Percentiles rank a stretch among this genome's conserved stretches.
Evolutionary conservation across 2,329 filamentous ascomycete species (phyloP).

Genomic region (Fusarium tjaetaba): DNA sequence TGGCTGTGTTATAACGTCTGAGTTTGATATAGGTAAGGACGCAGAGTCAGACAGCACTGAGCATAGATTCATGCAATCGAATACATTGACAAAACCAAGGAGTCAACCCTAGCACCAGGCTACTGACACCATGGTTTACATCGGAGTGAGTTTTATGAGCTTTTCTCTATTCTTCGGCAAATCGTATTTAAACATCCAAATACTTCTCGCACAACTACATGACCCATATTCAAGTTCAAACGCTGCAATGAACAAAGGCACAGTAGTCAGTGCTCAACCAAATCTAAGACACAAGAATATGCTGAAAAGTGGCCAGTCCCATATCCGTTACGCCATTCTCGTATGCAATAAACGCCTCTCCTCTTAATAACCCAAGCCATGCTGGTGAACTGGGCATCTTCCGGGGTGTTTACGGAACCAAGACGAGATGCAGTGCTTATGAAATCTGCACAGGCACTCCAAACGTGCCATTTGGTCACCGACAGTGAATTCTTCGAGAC

Average conservation of each 20-base stretch:
- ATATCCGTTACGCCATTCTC: conserved; percentile 29
- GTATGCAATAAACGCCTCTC: conserved; percentile 34
- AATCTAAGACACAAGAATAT: conserved; percentile 31
- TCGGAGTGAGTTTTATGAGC: neutral
- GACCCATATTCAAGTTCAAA: conserved; percentile 9
- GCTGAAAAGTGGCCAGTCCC: conserved; percentile 21
- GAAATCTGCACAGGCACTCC: conserved; percentile 74
- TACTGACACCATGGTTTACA: neutral
- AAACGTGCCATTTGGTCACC: conserved; percentile 71
- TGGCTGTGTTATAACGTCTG: neutral
- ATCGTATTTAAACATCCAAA: neutral
- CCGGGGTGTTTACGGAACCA: conserved; percentile 73
- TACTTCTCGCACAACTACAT: neutral
- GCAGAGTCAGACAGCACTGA: neutral
- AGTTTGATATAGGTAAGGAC: neutral
- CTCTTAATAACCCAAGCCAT: conserved; percentile 63
- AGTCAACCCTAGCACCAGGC: neutral
- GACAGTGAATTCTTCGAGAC: conserved; percentile 72
- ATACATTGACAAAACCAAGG: neutral
- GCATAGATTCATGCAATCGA: neutral
- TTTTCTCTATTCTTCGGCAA: neutral
- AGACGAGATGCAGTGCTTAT: conserved; percentile 66
- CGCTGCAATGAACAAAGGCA: conserved; percentile 26
- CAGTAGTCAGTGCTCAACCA: conserved; percentile 22
- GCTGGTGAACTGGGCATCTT: conserved; percentile 72